Conservation (phyloP, 108 stramenopile species). For the Bacterosira constricta region DNA sequence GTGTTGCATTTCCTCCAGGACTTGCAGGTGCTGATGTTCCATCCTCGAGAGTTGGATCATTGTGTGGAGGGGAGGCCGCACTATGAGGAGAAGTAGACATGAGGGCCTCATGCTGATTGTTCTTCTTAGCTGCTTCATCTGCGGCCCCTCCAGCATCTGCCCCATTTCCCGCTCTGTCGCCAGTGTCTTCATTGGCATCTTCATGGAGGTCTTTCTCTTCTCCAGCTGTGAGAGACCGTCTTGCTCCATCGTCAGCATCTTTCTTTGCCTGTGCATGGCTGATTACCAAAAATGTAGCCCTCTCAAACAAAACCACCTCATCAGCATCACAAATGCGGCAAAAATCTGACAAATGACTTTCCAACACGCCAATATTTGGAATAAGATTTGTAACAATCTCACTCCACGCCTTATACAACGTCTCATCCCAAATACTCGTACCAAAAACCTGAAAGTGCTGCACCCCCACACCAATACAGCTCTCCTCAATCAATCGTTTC, state of each 20-base stretch:
- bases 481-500: conserved; percentile 76
- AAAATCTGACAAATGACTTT: conserved; percentile 91
- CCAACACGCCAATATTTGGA: conserved; percentile 94
- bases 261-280: conserved; percentile 72
- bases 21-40: background rate
- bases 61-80: conserved; percentile 13
- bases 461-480: conserved; percentile 69
- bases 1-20: background rate
- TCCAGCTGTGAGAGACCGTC: background rate
- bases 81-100: conserved; percentile 41
- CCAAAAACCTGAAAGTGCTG: conserved; percentile 89
- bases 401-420: conserved; percentile 97
- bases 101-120: conserved; percentile 4
- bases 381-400: conserved; percentile 98
- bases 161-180: background rate
- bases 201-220: background rate
- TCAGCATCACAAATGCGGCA: conserved; percentile 95
- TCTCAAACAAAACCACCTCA: conserved; percentile 98
- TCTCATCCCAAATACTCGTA: conserved; percentile 99
- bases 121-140: background rate
- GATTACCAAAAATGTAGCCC: conserved; percentile 98
- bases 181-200: background rate
- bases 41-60: conserved; percentile 13
- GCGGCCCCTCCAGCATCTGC: background rate
- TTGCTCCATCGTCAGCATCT: conserved; percentile 23